phyloP scores from a whole-genome alignment of 2,329 filamentous ascomycete species.

The Fusarium longipes region DNA sequence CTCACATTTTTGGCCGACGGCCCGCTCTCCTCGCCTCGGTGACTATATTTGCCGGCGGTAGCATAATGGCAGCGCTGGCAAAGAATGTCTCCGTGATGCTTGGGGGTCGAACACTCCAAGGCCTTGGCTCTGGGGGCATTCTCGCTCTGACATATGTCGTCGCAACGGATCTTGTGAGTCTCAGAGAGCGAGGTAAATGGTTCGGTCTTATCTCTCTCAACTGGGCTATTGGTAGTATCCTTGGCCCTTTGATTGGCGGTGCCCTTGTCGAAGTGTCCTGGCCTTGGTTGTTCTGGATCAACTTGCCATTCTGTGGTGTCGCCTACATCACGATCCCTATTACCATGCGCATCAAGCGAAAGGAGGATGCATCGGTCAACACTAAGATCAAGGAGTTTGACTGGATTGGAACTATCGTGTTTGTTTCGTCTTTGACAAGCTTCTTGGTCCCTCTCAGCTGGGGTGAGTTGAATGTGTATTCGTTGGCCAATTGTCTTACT shows the following conservation, averaged over 20 bases:
- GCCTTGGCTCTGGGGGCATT: slow-evolving; percentile 63
- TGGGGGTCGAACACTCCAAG: slow-evolving; percentile 62
- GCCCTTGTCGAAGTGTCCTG: slow-evolving; percentile 65
- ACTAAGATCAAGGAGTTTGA: slow-evolving; percentile 59
- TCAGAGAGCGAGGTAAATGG: slow-evolving; percentile 57
- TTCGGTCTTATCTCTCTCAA: slow-evolving; percentile 54
- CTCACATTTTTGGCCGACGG: slow-evolving; percentile 41
- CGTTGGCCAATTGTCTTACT: not conserved
- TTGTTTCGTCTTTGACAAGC: slow-evolving; percentile 67
- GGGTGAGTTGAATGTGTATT: slow-evolving; percentile 18
- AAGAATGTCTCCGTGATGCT: slow-evolving; percentile 51
- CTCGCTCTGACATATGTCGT: slow-evolving; percentile 59
- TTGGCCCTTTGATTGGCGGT: slow-evolving; percentile 58
- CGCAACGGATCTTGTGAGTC: slow-evolving; percentile 59
- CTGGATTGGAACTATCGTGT: slow-evolving; percentile 70
- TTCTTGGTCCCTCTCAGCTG: slow-evolving; percentile 42
- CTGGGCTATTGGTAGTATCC: slow-evolving; percentile 66
- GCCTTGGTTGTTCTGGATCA: slow-evolving; percentile 75
- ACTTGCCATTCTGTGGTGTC: slow-evolving; percentile 62
- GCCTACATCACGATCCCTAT: slow-evolving; percentile 36
- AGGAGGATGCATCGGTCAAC: slow-evolving; percentile 14
- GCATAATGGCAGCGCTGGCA: slow-evolving; percentile 39
- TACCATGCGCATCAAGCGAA: slow-evolving; percentile 36
- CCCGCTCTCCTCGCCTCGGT: slow-evolving; percentile 36
- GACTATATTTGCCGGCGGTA: slow-evolving; percentile 34